Percentiles rank a stretch among this genome's conserved stretches.
phyloP scores from a whole-genome alignment of 176 grass and related monocot genomes.

The Oryza brachyantha region DNA sequence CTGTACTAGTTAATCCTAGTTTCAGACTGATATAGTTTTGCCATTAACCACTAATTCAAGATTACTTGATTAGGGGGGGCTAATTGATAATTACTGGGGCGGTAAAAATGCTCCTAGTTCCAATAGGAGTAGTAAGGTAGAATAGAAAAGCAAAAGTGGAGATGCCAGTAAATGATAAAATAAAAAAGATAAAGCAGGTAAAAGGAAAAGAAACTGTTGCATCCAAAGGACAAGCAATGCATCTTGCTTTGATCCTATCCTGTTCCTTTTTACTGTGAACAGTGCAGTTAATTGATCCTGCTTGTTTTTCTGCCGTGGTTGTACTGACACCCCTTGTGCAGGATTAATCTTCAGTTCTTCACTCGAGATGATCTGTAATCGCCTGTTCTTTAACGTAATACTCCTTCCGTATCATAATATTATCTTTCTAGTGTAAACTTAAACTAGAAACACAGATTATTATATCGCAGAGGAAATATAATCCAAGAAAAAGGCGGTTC shows the following conservation, averaged over 20 bases:
- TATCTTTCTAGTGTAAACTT: too few relatives aligned
- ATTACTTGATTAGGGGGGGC: background rate
- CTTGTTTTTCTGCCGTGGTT: background rate
- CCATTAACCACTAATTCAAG: background rate
- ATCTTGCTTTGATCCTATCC: background rate
- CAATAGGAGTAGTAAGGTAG: background rate
- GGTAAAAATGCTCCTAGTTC: background rate
- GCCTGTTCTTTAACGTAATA: background rate
- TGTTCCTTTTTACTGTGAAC: slow-evolving; percentile 35
- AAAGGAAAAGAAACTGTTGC: slow-evolving; percentile 9
- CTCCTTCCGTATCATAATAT: too few relatives aligned
- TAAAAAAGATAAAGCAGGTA: slow-evolving; percentile 38
- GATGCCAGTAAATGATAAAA: background rate
- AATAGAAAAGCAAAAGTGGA: slow-evolving; percentile 2
- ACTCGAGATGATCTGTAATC: background rate
- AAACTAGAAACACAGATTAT: too few relatives aligned
- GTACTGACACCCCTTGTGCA: background rate
- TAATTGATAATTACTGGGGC: background rate
- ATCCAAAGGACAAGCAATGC: background rate
- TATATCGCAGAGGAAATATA: too few relatives aligned
- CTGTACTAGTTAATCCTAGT: background rate
- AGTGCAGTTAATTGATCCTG: background rate
- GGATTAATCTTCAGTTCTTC: background rate
- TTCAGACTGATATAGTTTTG: background rate
- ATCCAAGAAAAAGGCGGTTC: background rate